Evolutionary conservation across 1,284 basidiomycete genomes (phyloP).

Genomic region (Pterula multifida): DNA sequence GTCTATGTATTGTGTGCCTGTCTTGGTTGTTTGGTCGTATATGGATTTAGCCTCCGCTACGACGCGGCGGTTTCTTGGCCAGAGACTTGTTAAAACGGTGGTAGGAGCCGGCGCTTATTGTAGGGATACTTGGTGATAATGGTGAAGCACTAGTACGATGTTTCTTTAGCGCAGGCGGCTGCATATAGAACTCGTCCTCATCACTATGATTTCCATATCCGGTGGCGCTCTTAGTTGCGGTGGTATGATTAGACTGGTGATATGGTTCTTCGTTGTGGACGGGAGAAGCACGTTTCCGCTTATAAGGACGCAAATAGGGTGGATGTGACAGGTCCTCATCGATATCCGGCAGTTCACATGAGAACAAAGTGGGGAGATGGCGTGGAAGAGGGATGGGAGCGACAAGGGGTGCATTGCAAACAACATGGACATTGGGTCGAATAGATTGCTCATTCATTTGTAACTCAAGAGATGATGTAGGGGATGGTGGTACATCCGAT

Average conservation of each 20-base stretch:
- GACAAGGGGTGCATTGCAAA: constrained; percentile 52
- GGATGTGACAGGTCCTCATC: constrained; percentile 60
- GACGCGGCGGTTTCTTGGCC: background rate
- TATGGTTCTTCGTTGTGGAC: constrained; percentile 16
- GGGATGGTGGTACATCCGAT: constrained; percentile 13
- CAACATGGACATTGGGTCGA: constrained; percentile 27
- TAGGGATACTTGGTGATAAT: background rate
- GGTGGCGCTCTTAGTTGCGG: background rate
- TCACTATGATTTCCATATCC: background rate
- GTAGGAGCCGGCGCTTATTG: background rate
- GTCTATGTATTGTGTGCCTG: background rate
- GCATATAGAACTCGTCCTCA: background rate
- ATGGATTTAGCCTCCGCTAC: background rate
- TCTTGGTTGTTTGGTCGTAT: background rate
- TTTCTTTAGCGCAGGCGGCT: background rate
- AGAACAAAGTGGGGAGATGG: constrained; percentile 55
- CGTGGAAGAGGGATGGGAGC: constrained; percentile 57
- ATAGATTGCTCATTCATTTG: background rate
- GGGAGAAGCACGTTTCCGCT: constrained; percentile 37
- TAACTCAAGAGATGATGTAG: constrained; percentile 1
- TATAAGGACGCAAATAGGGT: constrained; percentile 43
- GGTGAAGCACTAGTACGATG: background rate
- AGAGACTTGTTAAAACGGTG: background rate
- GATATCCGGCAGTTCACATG: constrained; percentile 53
- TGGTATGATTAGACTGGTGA: background rate